Percentiles rank a stretch among this genome's conserved stretches.
Conservation (phyloP, 2,329 filamentous ascomycete genomes). For the Conoideocrella luteorostrata region DNA sequence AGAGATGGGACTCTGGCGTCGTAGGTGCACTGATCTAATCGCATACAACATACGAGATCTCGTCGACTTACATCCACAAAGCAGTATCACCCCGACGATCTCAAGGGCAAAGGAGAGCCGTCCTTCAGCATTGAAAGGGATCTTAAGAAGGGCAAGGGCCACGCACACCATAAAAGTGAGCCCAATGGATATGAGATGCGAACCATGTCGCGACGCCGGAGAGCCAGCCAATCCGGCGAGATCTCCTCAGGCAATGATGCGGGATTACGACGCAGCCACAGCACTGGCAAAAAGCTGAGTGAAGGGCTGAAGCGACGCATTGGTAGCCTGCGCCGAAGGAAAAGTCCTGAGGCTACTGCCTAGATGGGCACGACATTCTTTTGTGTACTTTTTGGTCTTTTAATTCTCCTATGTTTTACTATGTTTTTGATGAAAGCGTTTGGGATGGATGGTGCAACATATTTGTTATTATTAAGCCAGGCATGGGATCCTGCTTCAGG, state of each 20-base stretch:
- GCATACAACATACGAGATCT: too few relatives aligned
- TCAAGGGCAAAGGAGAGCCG: slow-evolving; percentile 78
- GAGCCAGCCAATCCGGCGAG: slow-evolving; percentile 33
- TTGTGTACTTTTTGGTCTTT: neutral
- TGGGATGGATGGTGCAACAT: neutral
- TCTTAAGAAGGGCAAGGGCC: slow-evolving; percentile 50
- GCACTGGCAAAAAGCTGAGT: slow-evolving; percentile 37
- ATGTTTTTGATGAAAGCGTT: neutral
- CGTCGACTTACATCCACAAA: slow-evolving; percentile 20
- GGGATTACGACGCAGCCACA: slow-evolving; percentile 31
- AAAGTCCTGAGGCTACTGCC: slow-evolving; percentile 15
- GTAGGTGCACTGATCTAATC: slow-evolving; percentile 46
- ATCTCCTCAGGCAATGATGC: slow-evolving; percentile 16
- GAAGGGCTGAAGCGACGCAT: slow-evolving; percentile 49
- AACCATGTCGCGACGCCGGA: slow-evolving; percentile 35
- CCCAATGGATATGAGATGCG: slow-evolving; percentile 44
- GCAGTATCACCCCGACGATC: slow-evolving; percentile 67
- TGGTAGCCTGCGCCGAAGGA: slow-evolving; percentile 45
- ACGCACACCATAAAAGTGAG: slow-evolving; percentile 23
- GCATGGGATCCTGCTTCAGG: too few relatives aligned
- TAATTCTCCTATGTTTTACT: neutral
- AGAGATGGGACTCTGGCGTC: slow-evolving; percentile 59
- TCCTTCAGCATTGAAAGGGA: slow-evolving; percentile 64
- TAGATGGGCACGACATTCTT: neutral
- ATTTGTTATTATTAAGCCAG: too few relatives aligned